Conservation (phyloP, 2,329 filamentous ascomycete species). For the Cytospora mali region DNA sequence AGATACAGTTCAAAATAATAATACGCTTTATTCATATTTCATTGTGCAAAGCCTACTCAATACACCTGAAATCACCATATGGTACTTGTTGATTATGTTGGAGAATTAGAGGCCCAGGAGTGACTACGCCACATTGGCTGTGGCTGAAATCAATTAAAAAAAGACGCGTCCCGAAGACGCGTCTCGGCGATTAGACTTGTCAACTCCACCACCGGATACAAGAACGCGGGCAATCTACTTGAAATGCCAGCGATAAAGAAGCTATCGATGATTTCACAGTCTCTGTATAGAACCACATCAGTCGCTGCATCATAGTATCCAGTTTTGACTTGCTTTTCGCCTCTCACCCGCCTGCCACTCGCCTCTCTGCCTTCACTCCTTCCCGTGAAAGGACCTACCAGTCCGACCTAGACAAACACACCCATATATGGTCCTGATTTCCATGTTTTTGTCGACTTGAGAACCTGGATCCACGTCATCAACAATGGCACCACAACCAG, state of each 20-base stretch:
- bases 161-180: constrained; percentile 7
- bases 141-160: constrained; percentile 21
- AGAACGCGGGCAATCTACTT: background rate
- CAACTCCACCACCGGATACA: background rate
- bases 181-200: constrained; percentile 6
- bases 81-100: background rate
- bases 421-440: background rate
- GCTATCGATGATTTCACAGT: background rate
- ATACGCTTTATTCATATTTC: too few species aligned
- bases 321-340: background rate
- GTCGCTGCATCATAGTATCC: background rate
- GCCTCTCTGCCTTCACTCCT: background rate
- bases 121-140: constrained; percentile 15
- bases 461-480: background rate
- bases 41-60: too few species aligned
- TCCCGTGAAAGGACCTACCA: background rate
- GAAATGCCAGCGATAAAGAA: background rate
- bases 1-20: background rate
- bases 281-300: background rate
- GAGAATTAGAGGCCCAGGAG: constrained; percentile 5
- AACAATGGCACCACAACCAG: constrained; percentile 18
- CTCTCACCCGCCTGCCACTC: background rate
- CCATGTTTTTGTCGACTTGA: background rate
- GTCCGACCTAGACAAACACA: background rate
- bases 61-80: background rate